Base-by-base conservation (phyloP, 768 basidiomycete genomes). In the Boletus rubroflammeus region DNA sequence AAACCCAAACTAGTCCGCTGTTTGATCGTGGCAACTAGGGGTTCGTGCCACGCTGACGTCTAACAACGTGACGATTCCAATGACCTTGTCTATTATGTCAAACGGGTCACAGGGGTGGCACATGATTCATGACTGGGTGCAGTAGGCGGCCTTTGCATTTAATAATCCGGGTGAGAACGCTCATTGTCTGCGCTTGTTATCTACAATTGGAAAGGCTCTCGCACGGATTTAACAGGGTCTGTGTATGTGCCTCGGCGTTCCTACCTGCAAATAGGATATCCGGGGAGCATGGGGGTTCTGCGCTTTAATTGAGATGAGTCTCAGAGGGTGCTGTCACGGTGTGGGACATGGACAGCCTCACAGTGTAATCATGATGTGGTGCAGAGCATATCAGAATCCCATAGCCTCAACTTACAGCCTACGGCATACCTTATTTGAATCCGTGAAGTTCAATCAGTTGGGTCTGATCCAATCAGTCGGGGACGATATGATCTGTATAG, bases 381-480 rank as follows among this genome's bases (percentile, higher is more conserved):
- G 39, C 23, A 41, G 25, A 40, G 28, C 13, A 53, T 19, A 54
- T 55, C 48, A 36, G 29, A 31, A 32, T 49, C 50, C 39, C 50
- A 51, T 32, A 43, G 56, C 60, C 32, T 38, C 51, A n/a, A 21
- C 13, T 52, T 36, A 25, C 47, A 35, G 36, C 42, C 45, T 40
- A 50, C 36, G 52, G 45, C 31, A 45, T 49, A 39, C 35, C 39
- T 50, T 32, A 52, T 47, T 47, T 28, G 32, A 44, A 41, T n/a
- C 50, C 51, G 50, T 59, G 50, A 21, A 5, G 39, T 43, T 29
- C 42, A 26, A 63, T 63, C 57, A 55, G 23, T 46, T 51, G 9
- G 43, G 38, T 17, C 5, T 62, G 60, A 61, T 61, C 42, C 52
- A 51, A 62, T 62, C 60, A 59, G 23, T 47, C 46, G 43, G 25